Evolutionary conservation across 2,329 filamentous ascomycete species (phyloP).

Genomic region (Bipolaris oryzae): DNA sequence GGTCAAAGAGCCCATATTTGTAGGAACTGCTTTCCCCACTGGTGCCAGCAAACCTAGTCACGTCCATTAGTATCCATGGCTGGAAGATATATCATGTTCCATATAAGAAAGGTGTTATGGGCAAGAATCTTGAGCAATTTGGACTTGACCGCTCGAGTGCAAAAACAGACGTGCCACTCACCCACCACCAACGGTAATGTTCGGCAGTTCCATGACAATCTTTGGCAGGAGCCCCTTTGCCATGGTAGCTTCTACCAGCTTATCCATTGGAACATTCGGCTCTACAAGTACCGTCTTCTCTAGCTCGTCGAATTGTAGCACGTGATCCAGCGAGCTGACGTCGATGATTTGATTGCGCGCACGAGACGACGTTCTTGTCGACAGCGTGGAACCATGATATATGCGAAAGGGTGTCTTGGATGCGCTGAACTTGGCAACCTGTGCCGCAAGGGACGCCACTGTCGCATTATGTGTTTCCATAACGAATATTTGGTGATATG

Average conservation of each 20-base stretch:
- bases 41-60: slow-evolving; percentile 63
- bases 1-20: slow-evolving; percentile 69
- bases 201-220: slow-evolving; percentile 74
- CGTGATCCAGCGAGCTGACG: slow-evolving; percentile 56
- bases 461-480: slow-evolving; percentile 40
- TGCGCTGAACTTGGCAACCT: slow-evolving; percentile 52
- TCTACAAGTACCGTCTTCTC: slow-evolving; percentile 62
- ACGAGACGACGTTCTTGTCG: slow-evolving; percentile 54
- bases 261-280: slow-evolving; percentile 73
- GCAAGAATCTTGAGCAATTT: not conserved
- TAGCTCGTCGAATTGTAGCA: slow-evolving; percentile 52
- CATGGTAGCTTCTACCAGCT: slow-evolving; percentile 64
- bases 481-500: not conserved
- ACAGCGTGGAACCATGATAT: slow-evolving; percentile 64
- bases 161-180: slow-evolving; percentile 17
- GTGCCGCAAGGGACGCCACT: slow-evolving; percentile 33
- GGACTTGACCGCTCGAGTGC: not conserved
- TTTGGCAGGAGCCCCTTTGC: slow-evolving; percentile 63
- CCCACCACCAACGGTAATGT: slow-evolving; percentile 71
- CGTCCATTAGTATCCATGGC: slow-evolving; percentile 4
- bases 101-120: not conserved
- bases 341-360: slow-evolving; percentile 54
- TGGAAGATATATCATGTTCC: not conserved
- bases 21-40: slow-evolving; percentile 72
- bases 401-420: slow-evolving; percentile 60